These are phyloP conservation scores for Trichoderma sp. DNA, from an alignment of 2,329 filamentous ascomycete genomes.

Conservation along the genomic window DNA sequence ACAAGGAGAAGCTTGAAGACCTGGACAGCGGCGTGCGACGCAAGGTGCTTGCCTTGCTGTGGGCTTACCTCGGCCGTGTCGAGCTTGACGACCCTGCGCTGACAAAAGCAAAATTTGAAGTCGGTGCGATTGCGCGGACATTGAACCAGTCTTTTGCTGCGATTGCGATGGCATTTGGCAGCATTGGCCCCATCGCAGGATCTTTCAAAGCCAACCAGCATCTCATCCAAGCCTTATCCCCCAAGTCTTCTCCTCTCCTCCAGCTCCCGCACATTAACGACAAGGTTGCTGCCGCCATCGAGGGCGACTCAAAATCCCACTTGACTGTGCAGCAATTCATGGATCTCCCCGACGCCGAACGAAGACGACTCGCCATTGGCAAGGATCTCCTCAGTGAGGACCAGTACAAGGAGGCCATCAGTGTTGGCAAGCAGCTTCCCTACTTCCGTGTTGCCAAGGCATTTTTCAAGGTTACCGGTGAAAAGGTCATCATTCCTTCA, in stretches of 20 bases:
- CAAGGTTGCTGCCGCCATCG: constrained; percentile 61
- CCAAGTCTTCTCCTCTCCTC: constrained; percentile 79
- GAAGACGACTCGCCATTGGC: constrained; percentile 68
- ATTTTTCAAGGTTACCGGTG: constrained; percentile 97
- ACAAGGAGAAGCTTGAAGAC: constrained; percentile 72
- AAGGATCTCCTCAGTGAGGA: constrained; percentile 67
- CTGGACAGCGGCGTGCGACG: constrained; percentile 76
- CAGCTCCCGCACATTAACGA: constrained; percentile 87
- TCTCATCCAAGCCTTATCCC: constrained; percentile 84
- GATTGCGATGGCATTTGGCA: constrained; percentile 84
- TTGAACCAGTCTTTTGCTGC: constrained; percentile 84
- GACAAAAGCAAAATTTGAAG: constrained; percentile 82
- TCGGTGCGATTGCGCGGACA: constrained; percentile 79
- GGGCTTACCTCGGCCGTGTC: constrained; percentile 89
- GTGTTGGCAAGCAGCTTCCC: constrained; percentile 80
- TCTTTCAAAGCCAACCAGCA: constrained; percentile 82
- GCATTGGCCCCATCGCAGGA: constrained; percentile 75
- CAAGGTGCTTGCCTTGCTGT: constrained; percentile 85
- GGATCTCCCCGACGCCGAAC: constrained; percentile 71
- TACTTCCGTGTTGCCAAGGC: constrained; percentile 82
- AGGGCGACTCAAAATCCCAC: constrained; percentile 73
- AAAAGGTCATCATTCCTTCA: constrained; percentile 86
- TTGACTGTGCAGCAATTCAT: constrained; percentile 84
- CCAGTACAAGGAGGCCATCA: constrained; percentile 73
- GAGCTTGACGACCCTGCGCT: constrained; percentile 76